Evolutionary conservation across 2,329 filamentous ascomycete species (phyloP).

Genomic region (Huntiella savannae): DNA sequence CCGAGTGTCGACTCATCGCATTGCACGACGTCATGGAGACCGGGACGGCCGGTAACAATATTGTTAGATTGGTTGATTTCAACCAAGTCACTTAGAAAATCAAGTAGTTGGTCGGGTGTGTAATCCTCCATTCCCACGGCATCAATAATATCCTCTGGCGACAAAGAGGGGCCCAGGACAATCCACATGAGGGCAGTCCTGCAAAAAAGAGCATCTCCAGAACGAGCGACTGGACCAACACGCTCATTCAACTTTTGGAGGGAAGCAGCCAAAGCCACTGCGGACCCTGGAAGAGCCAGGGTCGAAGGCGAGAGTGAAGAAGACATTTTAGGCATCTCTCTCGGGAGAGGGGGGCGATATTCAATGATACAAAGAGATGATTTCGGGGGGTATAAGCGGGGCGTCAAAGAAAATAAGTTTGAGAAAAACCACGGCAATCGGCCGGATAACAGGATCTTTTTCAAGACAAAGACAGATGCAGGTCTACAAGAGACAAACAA

Average conservation of each 20-base stretch:
- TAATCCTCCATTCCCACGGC: conserved; percentile 7
- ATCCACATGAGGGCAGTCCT: conserved; percentile 10
- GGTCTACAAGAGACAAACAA: too few relatives aligned
- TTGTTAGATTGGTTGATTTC: not conserved
- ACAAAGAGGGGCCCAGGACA: conserved; percentile 5
- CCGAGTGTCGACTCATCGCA: conserved; percentile 4
- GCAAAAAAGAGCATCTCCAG: conserved; percentile 10
- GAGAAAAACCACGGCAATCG: too few relatives aligned
- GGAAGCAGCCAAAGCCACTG: not conserved
- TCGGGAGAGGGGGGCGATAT: too few relatives aligned
- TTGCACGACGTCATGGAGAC: conserved; percentile 8
- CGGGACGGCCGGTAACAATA: conserved; percentile 2
- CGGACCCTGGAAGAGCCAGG: not conserved
- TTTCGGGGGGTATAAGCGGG: too few relatives aligned
- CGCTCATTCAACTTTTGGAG: not conserved
- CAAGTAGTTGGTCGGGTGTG: not conserved
- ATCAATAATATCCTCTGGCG: conserved; percentile 6
- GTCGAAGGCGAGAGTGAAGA: too few relatives aligned
- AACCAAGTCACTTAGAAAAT: conserved; percentile 6
- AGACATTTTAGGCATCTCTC: too few relatives aligned
- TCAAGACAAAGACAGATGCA: too few relatives aligned
- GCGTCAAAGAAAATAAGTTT: too few relatives aligned
- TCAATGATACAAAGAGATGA: too few relatives aligned
- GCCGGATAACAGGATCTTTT: too few relatives aligned
- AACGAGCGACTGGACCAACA: conserved; percentile 9